A percentile compares a stretch with the other conserved stretches of the same genome.
Evolutionary conservation across 2,329 filamentous ascomycete genomes (phyloP).

Genomic region (Cladophialophora immunda): DNA sequence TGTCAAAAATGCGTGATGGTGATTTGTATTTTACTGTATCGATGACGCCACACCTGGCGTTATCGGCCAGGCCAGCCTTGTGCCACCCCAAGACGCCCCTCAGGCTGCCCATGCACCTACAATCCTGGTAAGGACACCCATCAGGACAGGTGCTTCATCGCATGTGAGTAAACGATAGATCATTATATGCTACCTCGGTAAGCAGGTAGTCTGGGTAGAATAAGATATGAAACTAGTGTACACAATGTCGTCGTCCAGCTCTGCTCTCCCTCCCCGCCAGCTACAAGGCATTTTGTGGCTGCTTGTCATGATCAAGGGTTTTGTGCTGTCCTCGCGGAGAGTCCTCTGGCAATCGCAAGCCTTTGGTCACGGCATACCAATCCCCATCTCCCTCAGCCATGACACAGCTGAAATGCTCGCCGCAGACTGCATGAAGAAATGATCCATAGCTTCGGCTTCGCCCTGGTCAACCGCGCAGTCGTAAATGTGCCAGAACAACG

Average conservation of each 20-base stretch:
- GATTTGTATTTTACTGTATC: slow-evolving; percentile 21
- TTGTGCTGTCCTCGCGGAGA: neutral
- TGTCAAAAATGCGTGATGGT: slow-evolving; percentile 16
- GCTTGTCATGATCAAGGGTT: neutral
- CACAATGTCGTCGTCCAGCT: slow-evolving; percentile 2
- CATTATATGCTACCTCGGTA: neutral
- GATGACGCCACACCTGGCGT: slow-evolving; percentile 25
- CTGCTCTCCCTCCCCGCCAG: slow-evolving; percentile 1
- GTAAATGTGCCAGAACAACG: slow-evolving; percentile 32
- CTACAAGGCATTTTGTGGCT: neutral
- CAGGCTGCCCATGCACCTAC: neutral
- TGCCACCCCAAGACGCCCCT: neutral
- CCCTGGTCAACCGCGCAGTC: slow-evolving; percentile 11
- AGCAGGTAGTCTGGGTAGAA: neutral
- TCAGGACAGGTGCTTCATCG: neutral
- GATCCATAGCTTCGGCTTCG: slow-evolving; percentile 22
- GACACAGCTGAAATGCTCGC: slow-evolving; percentile 20
- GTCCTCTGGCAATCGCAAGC: neutral
- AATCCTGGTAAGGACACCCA: neutral
- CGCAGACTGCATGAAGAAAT: slow-evolving; percentile 30
- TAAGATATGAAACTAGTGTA: slow-evolving; percentile 2
- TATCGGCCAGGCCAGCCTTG: slow-evolving; percentile 18
- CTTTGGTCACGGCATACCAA: slow-evolving; percentile 4
- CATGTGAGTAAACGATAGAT: neutral
- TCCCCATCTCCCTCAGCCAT: slow-evolving; percentile 26